phyloP scores from a whole-genome alignment of 306 rosid species.

The Vigna mungo region DNA sequence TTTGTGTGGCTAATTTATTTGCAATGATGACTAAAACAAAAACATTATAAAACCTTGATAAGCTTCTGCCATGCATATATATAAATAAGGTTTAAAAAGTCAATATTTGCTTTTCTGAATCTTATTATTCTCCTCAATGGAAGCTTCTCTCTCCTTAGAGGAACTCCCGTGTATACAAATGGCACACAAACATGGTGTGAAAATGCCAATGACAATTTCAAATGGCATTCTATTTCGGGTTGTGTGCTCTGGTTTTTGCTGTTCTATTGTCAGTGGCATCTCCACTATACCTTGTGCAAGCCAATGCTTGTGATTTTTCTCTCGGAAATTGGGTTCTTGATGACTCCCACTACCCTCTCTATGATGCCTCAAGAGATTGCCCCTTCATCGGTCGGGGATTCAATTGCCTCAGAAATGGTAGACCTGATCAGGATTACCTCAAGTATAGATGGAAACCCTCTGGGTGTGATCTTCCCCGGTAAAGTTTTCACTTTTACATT shows the following conservation, averaged over 20 bases:
- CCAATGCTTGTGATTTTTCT: conserved; percentile 48
- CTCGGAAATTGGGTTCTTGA: conserved; percentile 62
- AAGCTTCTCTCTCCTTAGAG: not conserved
- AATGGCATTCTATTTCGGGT: conserved; percentile 46
- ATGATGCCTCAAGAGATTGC: conserved; percentile 53
- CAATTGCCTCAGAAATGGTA: conserved; percentile 64
- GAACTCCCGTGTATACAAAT: conserved; percentile 35
- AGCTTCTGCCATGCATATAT: not conserved
- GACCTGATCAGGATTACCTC: conserved; percentile 62
- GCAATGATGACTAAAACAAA: not conserved
- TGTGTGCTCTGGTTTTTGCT: conserved; percentile 17
- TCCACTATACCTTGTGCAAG: conserved; percentile 34
- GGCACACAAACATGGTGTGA: conserved; percentile 26
- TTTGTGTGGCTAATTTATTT: not conserved
- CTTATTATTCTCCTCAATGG: not conserved
- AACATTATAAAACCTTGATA: not conserved
- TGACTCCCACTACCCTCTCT: conserved; percentile 54
- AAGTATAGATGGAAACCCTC: conserved; percentile 69
- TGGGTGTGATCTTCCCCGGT: conserved; percentile 68
- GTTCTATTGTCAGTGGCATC: conserved; percentile 26
- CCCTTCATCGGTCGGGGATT: conserved; percentile 63
- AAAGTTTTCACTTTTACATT: conserved; percentile 1
- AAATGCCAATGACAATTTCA: conserved; percentile 35
- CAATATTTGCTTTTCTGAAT: not conserved
- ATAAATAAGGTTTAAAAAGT: not conserved